Evolutionary conservation across 305 asterid genomes (phyloP).

Genomic region (Caryopteris hybrid): DNA sequence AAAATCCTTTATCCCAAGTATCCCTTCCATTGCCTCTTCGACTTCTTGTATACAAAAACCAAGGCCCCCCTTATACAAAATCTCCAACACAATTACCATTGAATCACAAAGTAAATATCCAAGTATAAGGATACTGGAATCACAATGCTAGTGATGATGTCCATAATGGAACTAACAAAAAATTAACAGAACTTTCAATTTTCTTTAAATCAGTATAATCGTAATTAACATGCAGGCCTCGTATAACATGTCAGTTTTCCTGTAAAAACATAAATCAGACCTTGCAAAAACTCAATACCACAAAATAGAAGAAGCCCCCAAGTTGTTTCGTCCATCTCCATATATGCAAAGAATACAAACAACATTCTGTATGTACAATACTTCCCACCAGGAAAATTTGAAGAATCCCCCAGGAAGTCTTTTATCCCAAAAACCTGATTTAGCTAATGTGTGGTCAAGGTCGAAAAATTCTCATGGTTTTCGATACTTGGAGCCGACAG

Average conservation of each 20-base stretch:
- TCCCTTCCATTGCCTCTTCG: no score
- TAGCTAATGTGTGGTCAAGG: constrained; percentile 40
- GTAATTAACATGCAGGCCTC: not conserved
- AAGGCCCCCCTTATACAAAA: no score
- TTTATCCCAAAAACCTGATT: not conserved
- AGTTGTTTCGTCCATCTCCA: constrained; percentile 4
- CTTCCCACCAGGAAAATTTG: not conserved
- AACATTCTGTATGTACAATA: constrained; percentile 7
- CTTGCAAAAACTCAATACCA: not conserved
- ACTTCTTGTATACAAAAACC: no score
- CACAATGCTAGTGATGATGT: no score
- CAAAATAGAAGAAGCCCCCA: not conserved
- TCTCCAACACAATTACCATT: no score
- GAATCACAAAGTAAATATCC: no score
- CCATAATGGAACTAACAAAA: no score
- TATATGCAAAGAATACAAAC: not conserved
- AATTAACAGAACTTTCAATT: no score
- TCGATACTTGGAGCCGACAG: constrained; percentile 83
- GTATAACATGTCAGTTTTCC: not conserved
- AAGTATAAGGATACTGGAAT: no score
- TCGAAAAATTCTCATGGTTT: constrained; percentile 72
- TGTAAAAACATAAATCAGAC: no score
- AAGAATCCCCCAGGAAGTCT: no score
- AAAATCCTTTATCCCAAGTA: no score
- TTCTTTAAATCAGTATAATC: not conserved